Percentiles rank a stretch among this genome's conserved stretches.
Evolutionary conservation across 2,329 filamentous ascomycete genomes (phyloP).

Genomic region (Paraphaeosphaeria sporulosa): DNA sequence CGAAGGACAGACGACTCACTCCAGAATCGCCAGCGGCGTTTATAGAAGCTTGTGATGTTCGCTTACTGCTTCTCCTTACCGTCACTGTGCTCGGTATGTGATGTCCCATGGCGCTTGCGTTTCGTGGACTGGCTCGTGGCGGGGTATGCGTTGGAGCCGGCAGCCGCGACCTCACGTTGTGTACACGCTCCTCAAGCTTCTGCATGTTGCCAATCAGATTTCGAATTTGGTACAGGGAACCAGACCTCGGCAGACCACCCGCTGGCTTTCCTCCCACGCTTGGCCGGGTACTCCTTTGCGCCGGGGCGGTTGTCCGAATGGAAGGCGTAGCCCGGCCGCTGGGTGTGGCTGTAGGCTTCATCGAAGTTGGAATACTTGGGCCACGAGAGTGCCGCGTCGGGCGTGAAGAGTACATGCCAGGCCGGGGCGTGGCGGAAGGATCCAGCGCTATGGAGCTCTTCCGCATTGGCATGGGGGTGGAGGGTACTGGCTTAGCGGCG

Average conservation of each 20-base stretch:
- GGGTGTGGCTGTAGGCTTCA: conserved; percentile 30
- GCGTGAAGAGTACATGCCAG: conserved; percentile 55
- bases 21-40: conserved; percentile 34
- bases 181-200: conserved; percentile 90
- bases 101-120: conserved; percentile 57
- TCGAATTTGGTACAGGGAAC: conserved; percentile 90
- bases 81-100: conserved; percentile 64
- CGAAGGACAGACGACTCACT: conserved; percentile 60
- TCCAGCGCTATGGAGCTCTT: conserved; percentile 60
- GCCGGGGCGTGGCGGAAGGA: conserved; percentile 61
- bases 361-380: conserved; percentile 65
- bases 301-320: conserved; percentile 41
- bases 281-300: conserved; percentile 52
- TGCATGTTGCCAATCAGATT: conserved; percentile 97
- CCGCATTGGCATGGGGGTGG: conserved; percentile 50
- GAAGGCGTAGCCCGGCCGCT: conserved; percentile 56
- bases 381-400: conserved; percentile 61
- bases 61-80: conserved; percentile 72
- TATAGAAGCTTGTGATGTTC: conserved; percentile 62
- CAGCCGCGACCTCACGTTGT: conserved; percentile 88
- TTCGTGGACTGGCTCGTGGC: conserved; percentile 79
- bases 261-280: conserved; percentile 55
- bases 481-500: conserved; percentile 53
- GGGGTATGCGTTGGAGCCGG: conserved; percentile 82
- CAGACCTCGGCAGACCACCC: conserved; percentile 62